Evolutionary conservation across 1,284 basidiomycete genomes (phyloP).

Genomic region (Fistulinella staudtii): DNA sequence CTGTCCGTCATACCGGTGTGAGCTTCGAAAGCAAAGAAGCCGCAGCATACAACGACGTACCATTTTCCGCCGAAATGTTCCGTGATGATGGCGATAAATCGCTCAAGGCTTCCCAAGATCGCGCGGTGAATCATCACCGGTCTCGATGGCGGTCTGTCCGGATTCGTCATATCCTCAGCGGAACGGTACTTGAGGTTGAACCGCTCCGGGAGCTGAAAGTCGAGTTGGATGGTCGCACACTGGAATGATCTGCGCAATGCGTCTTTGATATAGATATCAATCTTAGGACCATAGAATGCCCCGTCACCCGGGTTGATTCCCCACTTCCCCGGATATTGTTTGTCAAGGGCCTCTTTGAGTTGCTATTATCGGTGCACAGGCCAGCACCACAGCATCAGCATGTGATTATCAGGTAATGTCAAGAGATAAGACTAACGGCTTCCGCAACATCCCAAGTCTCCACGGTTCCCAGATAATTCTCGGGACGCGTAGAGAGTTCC

Average conservation of each 20-base stretch:
- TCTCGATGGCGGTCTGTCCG: conserved; percentile 60
- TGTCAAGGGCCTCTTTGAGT: conserved; percentile 83
- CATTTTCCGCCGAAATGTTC: conserved; percentile 99
- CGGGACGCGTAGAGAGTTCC: conserved; percentile 94
- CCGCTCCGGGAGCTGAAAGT: conserved; percentile 98
- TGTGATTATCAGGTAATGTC: neutral
- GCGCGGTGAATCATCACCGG: conserved; percentile 99
- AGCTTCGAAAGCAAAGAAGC: neutral
- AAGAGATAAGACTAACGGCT: conserved; percentile 42
- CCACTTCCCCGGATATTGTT: conserved; percentile 89
- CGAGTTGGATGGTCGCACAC: conserved; percentile 98
- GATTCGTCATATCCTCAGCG: conserved; percentile 50
- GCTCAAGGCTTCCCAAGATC: conserved; percentile 90
- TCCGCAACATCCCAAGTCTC: conserved; percentile 92
- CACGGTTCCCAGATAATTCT: conserved; percentile 89
- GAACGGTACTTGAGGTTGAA: conserved; percentile 94
- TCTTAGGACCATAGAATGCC: conserved; percentile 96
- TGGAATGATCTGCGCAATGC: conserved; percentile 93
- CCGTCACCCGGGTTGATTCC: conserved; percentile 94
- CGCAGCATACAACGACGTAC: conserved; percentile 39
- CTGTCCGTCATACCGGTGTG: conserved; percentile 28
- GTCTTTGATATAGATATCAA: conserved; percentile 96
- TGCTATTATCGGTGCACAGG: conserved; percentile 47
- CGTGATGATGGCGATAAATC: conserved; percentile 96
- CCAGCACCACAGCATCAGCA: conserved; percentile 7